A percentile compares a stretch with the other conserved stretches of the same genome.
Conservation (phyloP, 345 rosid genomes). For the Raphanus raphanistrum region DNA sequence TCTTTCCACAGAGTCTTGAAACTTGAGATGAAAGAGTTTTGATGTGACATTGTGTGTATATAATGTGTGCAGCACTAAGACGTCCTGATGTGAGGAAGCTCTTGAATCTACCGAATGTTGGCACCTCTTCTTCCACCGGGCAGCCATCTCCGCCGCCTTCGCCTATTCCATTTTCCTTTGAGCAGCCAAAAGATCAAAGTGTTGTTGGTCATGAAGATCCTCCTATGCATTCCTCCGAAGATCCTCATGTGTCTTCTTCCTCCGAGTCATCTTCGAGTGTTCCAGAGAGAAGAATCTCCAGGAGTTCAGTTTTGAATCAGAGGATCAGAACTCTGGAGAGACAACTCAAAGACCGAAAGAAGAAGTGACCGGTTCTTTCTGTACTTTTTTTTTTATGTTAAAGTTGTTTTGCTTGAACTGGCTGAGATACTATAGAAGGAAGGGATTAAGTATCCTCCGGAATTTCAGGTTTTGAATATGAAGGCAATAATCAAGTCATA, state of each 20-base stretch:
- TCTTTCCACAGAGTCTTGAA: neutral
- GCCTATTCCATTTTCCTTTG: slow-evolving; percentile 37
- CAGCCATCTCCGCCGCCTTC: slow-evolving; percentile 23
- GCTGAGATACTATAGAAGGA: slow-evolving; percentile 12
- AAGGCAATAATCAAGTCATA: neutral
- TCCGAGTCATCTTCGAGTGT: slow-evolving; percentile 32
- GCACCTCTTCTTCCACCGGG: slow-evolving; percentile 25
- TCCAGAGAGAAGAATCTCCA: slow-evolving; percentile 40
- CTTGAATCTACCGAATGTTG: slow-evolving; percentile 40
- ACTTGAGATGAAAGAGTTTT: neutral
- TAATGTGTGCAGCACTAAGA: slow-evolving; percentile 38
- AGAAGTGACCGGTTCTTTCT: slow-evolving; percentile 11
- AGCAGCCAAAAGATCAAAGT: slow-evolving; percentile 27
- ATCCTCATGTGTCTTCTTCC: slow-evolving; percentile 2
- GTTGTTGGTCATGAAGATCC: slow-evolving; percentile 17
- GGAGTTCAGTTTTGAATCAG: slow-evolving; percentile 42
- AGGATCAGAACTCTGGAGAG: slow-evolving; percentile 46
- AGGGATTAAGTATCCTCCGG: neutral
- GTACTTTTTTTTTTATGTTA: neutral
- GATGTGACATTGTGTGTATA: slow-evolving; percentile 14
- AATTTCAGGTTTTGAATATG: neutral
- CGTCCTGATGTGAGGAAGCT: slow-evolving; percentile 47
- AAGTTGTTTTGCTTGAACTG: slow-evolving; percentile 12
- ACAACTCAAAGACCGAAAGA: slow-evolving; percentile 39
- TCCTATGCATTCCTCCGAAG: slow-evolving; percentile 1